These are phyloP conservation scores for Pseudopyrenochaeta lycopersici DNA, from an alignment of 2,329 filamentous ascomycete species.

Conservation along the genomic window DNA sequence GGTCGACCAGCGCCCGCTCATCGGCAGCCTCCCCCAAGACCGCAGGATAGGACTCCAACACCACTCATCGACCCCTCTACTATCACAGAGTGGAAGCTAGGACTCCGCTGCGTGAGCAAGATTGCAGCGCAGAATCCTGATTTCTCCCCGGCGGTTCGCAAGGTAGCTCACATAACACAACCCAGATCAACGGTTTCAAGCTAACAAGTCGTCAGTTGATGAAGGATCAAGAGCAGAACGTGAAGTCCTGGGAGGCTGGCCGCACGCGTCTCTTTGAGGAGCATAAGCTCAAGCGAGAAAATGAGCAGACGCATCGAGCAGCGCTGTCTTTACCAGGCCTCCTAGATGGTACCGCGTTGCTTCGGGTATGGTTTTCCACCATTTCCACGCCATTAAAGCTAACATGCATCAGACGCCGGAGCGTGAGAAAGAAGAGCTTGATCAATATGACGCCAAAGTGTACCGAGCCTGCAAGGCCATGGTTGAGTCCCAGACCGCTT, in stretches of 20 bases:
- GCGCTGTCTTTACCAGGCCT: constrained; percentile 56
- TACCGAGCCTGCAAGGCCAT: constrained; percentile 67
- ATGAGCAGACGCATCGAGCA: constrained; percentile 63
- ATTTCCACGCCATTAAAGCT: background rate
- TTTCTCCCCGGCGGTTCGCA: constrained; percentile 52
- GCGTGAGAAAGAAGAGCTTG: constrained; percentile 64
- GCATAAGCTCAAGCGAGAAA: constrained; percentile 61
- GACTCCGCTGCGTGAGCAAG: constrained; percentile 58
- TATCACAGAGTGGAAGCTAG: constrained; percentile 59
- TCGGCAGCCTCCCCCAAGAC: constrained; percentile 15
- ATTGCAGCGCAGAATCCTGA: constrained; percentile 55
- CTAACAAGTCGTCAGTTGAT: constrained; percentile 61
- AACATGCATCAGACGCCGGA: constrained; percentile 50
- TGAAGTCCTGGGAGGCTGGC: constrained; percentile 67
- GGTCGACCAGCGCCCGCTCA: constrained; percentile 26
- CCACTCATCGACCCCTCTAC: constrained; percentile 55
- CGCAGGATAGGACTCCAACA: constrained; percentile 27
- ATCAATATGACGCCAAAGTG: constrained; percentile 69
- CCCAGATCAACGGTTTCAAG: background rate
- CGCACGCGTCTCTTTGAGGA: constrained; percentile 62
- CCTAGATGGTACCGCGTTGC: constrained; percentile 26
- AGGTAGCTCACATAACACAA: constrained; percentile 36
- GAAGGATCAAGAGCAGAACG: constrained; percentile 68
- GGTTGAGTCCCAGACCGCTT: constrained; percentile 64
- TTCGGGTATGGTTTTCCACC: constrained; percentile 25